Evolutionary conservation across 1,284 basidiomycete species (phyloP).

Genomic region (Inonotus hispidus): DNA sequence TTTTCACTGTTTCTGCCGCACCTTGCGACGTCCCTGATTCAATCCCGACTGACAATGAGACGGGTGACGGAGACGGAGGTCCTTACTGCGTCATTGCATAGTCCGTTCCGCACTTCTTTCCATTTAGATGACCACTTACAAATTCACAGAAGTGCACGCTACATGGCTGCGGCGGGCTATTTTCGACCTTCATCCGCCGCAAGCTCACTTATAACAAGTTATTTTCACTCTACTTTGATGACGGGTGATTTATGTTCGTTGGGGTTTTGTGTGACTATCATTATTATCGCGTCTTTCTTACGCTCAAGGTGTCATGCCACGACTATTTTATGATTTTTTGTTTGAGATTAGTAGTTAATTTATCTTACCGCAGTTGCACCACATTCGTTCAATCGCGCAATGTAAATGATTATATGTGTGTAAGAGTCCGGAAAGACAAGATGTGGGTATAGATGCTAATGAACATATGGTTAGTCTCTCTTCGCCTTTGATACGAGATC

Average conservation of each 20-base stretch:
- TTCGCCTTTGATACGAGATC: constrained; percentile 1
- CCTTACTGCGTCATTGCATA: background rate
- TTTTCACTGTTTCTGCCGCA: background rate
- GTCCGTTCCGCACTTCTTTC: background rate
- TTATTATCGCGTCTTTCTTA: background rate
- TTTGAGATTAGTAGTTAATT: background rate
- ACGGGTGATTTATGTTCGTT: background rate
- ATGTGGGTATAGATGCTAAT: background rate
- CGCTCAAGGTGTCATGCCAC: background rate
- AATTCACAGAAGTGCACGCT: background rate
- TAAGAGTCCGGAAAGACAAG: background rate
- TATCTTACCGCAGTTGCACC: background rate
- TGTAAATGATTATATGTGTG: background rate
- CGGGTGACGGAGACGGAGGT: background rate
- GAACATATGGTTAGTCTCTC: background rate
- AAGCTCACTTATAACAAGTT: background rate
- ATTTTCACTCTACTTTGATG: background rate
- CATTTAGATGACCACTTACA: background rate
- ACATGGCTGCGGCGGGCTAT: background rate
- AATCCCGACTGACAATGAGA: background rate
- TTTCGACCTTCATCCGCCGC: background rate
- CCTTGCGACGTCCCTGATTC: background rate
- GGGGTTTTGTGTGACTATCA: background rate
- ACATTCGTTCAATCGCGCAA: background rate
- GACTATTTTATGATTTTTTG: background rate